Base-by-base conservation (phyloP, 1,139 yeast species). In the Entelexis paramagnoliae region DNA sequence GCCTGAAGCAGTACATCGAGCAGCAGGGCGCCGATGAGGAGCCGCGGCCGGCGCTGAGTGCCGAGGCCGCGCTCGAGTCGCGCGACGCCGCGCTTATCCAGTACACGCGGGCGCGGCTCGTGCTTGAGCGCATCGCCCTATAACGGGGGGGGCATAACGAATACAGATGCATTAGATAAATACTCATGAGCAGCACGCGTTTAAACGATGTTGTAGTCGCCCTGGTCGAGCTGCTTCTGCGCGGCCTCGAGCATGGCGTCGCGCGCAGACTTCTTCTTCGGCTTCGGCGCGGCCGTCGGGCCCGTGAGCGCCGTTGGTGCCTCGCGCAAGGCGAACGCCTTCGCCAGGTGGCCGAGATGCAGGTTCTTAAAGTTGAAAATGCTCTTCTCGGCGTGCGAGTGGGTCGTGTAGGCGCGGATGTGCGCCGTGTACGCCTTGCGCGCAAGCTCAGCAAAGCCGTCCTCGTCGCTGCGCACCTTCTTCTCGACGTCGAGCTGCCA, bases 381-480 rank as follows among this genome's bases (percentile, higher is more conserved):
- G 43, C 73, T 76, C 63, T 91, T 77, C 66, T 93, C 98, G 1
- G 79, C 64, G 0, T 89, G 72, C 56, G 87, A 77, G 71, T 91
- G 99, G 0, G 99, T 91, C n/a, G 98, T 87, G 64, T 91, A 91
- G 0, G 98, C 98, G 63, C 97, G 76, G 41, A 91, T 73, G 66
- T 91, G 97, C 56, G 95, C 83, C 10, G 84, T 79, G 64, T 86
- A 91, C 1, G 86, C 97, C 61, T 80, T 78, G 16, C 77, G 75
- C 0, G 95, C 95, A 16, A 72, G 63, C 22, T 77, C 79, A 51
- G 80, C 82, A 13, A 76, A 76, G 0, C 71, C 67, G 60, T 84
- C 85, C 60, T 80, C 94, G 20, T 50, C 46, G 16, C 28, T 34
- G 46, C 91, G 68, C 32, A 89, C 71, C 83, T 95, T 83, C 64